Conservation (phyloP, 176 grass and related monocot species). For the Otatea glauca region DNA sequence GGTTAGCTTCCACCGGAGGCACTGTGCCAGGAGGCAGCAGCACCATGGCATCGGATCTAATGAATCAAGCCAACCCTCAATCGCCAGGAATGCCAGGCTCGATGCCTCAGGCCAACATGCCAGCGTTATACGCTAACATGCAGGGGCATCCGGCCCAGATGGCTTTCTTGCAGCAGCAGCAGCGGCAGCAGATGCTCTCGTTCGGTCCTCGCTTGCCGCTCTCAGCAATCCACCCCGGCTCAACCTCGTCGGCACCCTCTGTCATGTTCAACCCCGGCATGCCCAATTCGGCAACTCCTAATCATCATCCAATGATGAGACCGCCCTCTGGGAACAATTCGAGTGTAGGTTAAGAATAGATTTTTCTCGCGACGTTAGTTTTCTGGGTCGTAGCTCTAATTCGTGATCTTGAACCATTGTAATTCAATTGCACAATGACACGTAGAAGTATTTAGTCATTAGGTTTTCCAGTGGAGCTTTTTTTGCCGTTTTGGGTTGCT, state of each 20-base stretch:
- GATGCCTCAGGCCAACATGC: slow-evolving; percentile 47
- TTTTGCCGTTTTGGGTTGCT: not conserved
- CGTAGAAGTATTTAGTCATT: slow-evolving; percentile 39
- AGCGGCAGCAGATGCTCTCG: slow-evolving; percentile 72
- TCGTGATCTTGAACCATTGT: slow-evolving; percentile 43
- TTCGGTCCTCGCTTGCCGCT: slow-evolving; percentile 77
- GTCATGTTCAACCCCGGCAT: slow-evolving; percentile 66
- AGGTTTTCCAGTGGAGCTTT: slow-evolving; percentile 24
- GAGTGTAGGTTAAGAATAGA: slow-evolving; percentile 54
- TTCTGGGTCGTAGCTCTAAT: slow-evolving; percentile 43
- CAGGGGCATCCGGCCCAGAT: slow-evolving; percentile 73
- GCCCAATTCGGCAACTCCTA: slow-evolving; percentile 51
- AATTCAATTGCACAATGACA: slow-evolving; percentile 52
- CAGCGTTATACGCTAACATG: slow-evolving; percentile 55
- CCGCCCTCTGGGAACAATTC: slow-evolving; percentile 69
- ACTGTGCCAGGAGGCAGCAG: slow-evolving; percentile 33
- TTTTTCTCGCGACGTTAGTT: not conserved
- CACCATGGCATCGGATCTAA: slow-evolving; percentile 44
- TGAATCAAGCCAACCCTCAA: slow-evolving; percentile 54
- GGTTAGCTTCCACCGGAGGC: slow-evolving; percentile 43
- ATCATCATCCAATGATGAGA: slow-evolving; percentile 75
- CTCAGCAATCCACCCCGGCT: slow-evolving; percentile 71
- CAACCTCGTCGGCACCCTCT: slow-evolving; percentile 51
- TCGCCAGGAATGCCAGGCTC: slow-evolving; percentile 32
- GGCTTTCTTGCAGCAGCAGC: slow-evolving; percentile 67